These are phyloP conservation scores for Cladobotryum mycophilum DNA, from an alignment of 2,329 filamentous ascomycete species.

Conservation along the genomic window DNA sequence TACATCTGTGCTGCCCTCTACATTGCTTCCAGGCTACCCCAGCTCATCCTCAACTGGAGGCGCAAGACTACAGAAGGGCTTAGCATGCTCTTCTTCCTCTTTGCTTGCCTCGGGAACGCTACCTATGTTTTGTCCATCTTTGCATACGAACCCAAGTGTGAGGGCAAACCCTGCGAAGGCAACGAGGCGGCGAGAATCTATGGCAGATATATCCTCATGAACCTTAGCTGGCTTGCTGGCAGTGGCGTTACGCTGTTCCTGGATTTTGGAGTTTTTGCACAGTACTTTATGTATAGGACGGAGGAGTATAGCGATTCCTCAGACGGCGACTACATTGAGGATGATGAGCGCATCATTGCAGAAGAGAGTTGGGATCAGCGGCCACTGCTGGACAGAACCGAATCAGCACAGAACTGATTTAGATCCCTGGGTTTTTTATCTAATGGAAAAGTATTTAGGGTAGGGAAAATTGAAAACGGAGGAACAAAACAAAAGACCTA, in stretches of 20 bases:
- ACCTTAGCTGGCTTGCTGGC: conserved; percentile 83
- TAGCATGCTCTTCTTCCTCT: conserved; percentile 90
- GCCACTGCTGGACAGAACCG: conserved; percentile 29
- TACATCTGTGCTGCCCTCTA: conserved; percentile 89
- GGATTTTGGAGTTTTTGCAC: conserved; percentile 80
- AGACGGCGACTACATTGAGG: conserved; percentile 20
- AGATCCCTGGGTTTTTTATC: neutral
- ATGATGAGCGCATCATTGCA: conserved; percentile 16
- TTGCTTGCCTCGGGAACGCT: conserved; percentile 90
- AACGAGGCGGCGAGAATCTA: conserved; percentile 66
- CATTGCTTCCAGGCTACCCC: conserved; percentile 81
- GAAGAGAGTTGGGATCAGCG: conserved; percentile 34
- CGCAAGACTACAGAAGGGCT: conserved; percentile 92
- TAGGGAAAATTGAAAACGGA: no score
- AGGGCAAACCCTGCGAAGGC: conserved; percentile 45
- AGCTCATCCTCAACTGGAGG: conserved; percentile 85
- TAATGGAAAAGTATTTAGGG: neutral
- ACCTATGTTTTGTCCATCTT: conserved; percentile 91
- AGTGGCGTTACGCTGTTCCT: conserved; percentile 81
- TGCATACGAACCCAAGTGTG: conserved; percentile 74
- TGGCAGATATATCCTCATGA: conserved; percentile 77
- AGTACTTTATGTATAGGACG: conserved; percentile 79
- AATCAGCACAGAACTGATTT: conserved; percentile 15
- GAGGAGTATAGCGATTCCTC: conserved; percentile 24
- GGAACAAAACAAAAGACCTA: no score